Conservation (phyloP, 2,329 filamentous ascomycete species). For the Coccinonectria pachysandricola region DNA sequence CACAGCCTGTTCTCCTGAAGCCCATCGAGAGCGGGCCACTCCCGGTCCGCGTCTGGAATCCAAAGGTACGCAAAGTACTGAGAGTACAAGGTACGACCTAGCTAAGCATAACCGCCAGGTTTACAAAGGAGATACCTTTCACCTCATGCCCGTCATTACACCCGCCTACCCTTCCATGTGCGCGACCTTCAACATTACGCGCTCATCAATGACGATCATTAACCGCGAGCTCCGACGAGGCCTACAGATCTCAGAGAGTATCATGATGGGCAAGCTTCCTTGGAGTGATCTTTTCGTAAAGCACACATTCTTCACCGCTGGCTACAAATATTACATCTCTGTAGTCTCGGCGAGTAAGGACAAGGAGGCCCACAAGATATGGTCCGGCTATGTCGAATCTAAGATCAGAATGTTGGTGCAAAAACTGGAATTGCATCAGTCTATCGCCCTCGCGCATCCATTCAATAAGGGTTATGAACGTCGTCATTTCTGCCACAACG, state of each 20-base stretch:
- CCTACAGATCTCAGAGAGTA: constrained; percentile 65
- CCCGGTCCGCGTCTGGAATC: constrained; percentile 87
- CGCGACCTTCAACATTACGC: constrained; percentile 85
- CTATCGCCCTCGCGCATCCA: constrained; percentile 74
- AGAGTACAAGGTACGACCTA: no score
- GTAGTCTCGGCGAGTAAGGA: constrained; percentile 74
- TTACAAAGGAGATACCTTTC: constrained; percentile 70
- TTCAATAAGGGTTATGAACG: constrained; percentile 92
- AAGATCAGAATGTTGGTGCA: constrained; percentile 80
- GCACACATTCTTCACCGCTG: constrained; percentile 85
- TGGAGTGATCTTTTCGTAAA: constrained; percentile 88
- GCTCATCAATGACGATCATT: constrained; percentile 77
- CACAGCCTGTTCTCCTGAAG: constrained; percentile 84
- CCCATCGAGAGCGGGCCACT: constrained; percentile 72
- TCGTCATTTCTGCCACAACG: constrained; percentile 57
- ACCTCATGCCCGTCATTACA: constrained; percentile 97
- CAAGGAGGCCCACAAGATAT: constrained; percentile 75
- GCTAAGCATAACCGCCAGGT: no score
- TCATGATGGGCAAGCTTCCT: constrained; percentile 62
- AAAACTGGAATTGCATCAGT: constrained; percentile 68
- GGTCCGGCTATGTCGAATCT: constrained; percentile 89
- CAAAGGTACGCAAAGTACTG: constrained; percentile 62
- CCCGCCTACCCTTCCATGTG: constrained; percentile 98
- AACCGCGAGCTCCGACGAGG: constrained; percentile 72
- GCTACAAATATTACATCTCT: constrained; percentile 92